Evolutionary conservation across 176 grass and related monocot genomes (phyloP), one percentile per base, ranked within the genome.

Genomic region (Stipa capillata): DNA sequence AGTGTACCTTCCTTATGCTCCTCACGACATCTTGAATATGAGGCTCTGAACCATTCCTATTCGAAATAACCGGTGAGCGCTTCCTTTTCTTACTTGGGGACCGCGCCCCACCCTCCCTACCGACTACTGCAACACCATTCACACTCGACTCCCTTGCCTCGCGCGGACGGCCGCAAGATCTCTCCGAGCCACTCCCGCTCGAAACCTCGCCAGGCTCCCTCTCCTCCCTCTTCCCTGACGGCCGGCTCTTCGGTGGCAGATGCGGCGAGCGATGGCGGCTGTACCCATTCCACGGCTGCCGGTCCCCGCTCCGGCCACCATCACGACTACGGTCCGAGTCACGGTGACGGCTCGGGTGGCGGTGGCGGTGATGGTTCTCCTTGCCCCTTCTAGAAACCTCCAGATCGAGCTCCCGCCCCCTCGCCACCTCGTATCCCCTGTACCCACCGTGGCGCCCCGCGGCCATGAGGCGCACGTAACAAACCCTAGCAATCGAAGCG

Each of bases 171-270:
- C 71, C 85, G 40, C 50, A 60, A 16, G 87, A 83, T 13, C 78
- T 73, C 50, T 94, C 93, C 0, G 88, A 89, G 54, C 87, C 93
- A 20, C 85, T 90, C 3, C 80, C 79, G 16, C 85, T 93, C 0
- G 82, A 86, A 42, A 97, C 39, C 76, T 97, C 90, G 1, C 88
- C 88, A 20, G 90, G 80, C 72, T 93, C 93, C 65, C 85, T 84
- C n/a, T 89, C 93, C 44, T 72, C 79, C 12, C 40, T 65, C 45
- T 84, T 88, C 39, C 61, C 58, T 4, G 74, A 73, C 0, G 60
- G 10, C 2, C 34, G 68, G 55, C 69, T 93, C 82, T 28, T 65
- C 6, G 16, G 48, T 13, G 77, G 78, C 7, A 20, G 50, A 20
- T 60, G 41, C 3, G 49, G 70, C 43, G 82, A 89, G 63, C 70